A percentile compares a stretch with the other conserved stretches of the same genome.
Evolutionary conservation across 257 asterid species (phyloP).

Genomic region (Striga asiatica): DNA sequence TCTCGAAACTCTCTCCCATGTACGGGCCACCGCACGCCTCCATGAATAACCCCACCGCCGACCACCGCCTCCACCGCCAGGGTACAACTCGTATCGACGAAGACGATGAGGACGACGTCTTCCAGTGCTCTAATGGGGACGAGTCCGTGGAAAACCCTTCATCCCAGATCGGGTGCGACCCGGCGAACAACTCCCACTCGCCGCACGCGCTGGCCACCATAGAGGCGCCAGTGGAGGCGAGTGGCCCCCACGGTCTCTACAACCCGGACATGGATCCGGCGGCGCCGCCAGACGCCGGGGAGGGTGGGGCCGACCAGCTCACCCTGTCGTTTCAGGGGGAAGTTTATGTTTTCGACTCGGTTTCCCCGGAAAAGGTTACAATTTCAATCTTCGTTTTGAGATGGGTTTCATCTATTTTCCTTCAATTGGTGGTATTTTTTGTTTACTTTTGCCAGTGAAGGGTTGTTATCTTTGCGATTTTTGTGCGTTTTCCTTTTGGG

Average conservation of each 20-base stretch:
- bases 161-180: slow-evolving; percentile 57
- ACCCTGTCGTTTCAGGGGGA: slow-evolving; percentile 95
- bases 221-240: slow-evolving; percentile 35
- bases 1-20: slow-evolving; percentile 23
- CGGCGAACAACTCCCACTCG: slow-evolving; percentile 43
- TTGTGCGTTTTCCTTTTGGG: neutral
- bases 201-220: slow-evolving; percentile 51
- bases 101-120: slow-evolving; percentile 40
- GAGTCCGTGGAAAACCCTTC: slow-evolving; percentile 35
- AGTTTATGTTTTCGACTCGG: slow-evolving; percentile 86
- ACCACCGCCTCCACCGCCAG: slow-evolving; percentile 24
- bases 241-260: slow-evolving; percentile 36
- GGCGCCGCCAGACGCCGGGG: slow-evolving; percentile 21
- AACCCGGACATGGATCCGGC: slow-evolving; percentile 35
- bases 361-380: slow-evolving; percentile 84
- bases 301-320: slow-evolving; percentile 78
- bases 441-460: neutral
- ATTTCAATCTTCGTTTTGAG: neutral
- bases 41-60: slow-evolving; percentile 36
- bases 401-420: neutral
- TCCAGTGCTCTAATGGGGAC: slow-evolving; percentile 37
- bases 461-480: neutral
- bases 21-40: slow-evolving; percentile 45
- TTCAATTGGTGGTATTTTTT: slow-evolving; percentile 2
- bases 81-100: slow-evolving; percentile 27